Base-by-base conservation (phyloP, 1,284 basidiomycete genomes). In the Mycena citricolor region DNA sequence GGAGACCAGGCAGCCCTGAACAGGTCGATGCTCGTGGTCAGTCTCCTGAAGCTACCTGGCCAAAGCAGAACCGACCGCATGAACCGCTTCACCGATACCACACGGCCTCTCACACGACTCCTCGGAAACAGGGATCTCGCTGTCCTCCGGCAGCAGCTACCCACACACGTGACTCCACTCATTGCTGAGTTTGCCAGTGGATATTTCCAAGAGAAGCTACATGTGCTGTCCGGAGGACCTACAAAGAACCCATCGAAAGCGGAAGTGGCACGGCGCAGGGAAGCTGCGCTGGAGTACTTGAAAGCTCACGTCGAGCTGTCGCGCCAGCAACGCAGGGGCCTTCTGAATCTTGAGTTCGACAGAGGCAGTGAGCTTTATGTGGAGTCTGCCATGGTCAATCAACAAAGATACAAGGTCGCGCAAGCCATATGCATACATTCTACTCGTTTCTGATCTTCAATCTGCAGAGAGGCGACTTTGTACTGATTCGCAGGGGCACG, bases 101-200 rank as follows among this genome's bases (percentile, higher is more conserved):
- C n/a, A n/a, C 50, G 51, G 1, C 59, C 57, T 0, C 50, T 44
- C 13, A 54, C 51, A 12, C 49, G 43, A 7, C 57, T 65, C 5
- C 55, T 61, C 1, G 67, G 69, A 0, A 76, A 79, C 49, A 61
- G 68, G 4, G 83, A 86, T 52, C 54, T 75, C 2, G 71, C 68
- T 1, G 74, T 83, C 4, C 62, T 84, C 10, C 73, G 68, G 14
- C 60, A 83, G n/a, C 77, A 79, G 55, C 73, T 63, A 14, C 63
- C 64, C 2, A 85, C 81, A 0, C 74, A 76, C 39, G 80, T 86
- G 3, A 86, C 83, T 0, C 76, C 77, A 0, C 65, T 70, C 10
- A 77, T 86, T 35, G 70, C 68, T 11, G 53, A 61, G 12, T 61
- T 87, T 10, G 73, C 81, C 0, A 29, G 57, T 8, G 69, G 70